These are phyloP conservation scores for Coprinopsis cinerea DNA, from an alignment of 768 basidiomycete species.

Conservation along the genomic window DNA sequence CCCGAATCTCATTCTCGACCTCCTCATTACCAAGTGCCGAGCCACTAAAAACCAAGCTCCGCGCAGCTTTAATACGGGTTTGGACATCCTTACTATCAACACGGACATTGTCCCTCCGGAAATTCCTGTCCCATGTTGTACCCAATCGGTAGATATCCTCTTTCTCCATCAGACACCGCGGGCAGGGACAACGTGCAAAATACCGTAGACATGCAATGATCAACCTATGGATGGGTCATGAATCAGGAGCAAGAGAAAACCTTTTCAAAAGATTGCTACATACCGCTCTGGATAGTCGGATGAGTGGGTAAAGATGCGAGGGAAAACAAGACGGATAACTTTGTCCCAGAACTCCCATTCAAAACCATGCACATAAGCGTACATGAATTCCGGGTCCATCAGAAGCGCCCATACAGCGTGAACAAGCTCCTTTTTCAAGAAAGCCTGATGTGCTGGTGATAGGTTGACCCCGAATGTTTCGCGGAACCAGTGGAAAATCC, in stretches of 20 bases:
- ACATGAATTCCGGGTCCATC: constrained; percentile 27
- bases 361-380: constrained; percentile 28
- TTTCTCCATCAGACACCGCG: background rate
- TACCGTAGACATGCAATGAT: constrained; percentile 14
- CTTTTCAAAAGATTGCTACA: constrained; percentile 13
- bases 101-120: too few relatives aligned
- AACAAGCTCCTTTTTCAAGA: constrained; percentile 18
- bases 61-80: too few relatives aligned
- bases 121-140: too few relatives aligned
- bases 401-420: constrained; percentile 24
- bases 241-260: constrained; percentile 24
- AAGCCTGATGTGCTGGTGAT: background rate
- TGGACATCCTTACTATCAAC: too few relatives aligned
- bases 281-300: constrained; percentile 40
- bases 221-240: too few relatives aligned
- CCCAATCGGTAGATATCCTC: too few relatives aligned
- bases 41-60: too few relatives aligned
- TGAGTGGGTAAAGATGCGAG: constrained; percentile 28
- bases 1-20: too few relatives aligned
- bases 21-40: too few relatives aligned
- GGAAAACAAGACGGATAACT: constrained; percentile 24
- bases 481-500: background rate
- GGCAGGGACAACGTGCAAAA: constrained; percentile 17
- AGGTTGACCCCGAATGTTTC: background rate
- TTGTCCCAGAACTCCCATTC: constrained; percentile 25